phyloP scores from a whole-genome alignment of 169 alveolate species.

The Amoebophrya sp. region DNA sequence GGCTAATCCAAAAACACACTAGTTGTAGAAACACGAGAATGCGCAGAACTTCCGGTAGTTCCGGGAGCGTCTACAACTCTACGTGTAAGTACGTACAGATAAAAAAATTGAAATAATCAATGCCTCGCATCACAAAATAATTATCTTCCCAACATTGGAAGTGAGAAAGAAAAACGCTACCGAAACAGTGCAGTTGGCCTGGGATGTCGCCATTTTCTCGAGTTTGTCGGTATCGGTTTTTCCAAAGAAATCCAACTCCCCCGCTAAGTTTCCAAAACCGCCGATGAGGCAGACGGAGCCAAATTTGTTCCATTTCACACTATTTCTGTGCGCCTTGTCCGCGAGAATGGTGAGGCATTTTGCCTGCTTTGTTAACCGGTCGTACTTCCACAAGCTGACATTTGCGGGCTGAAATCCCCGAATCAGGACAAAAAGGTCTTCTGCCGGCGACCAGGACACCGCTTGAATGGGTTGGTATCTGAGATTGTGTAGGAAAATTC shows the following conservation, averaged over 20 bases:
- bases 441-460: background rate
- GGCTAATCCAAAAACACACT: too few species aligned
- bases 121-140: too few species aligned
- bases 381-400: background rate
- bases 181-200: background rate
- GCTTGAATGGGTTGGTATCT: background rate
- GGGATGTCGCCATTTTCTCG: background rate
- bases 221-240: background rate
- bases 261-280: background rate
- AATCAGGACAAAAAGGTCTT: background rate
- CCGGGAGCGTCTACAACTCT: too few species aligned
- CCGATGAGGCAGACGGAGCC: background rate
- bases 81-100: too few species aligned
- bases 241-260: background rate
- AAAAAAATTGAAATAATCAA: too few species aligned
- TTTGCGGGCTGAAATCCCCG: background rate
- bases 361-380: background rate
- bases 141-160: too few species aligned
- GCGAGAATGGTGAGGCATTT: background rate
- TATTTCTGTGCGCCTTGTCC: background rate
- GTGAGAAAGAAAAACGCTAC: too few species aligned
- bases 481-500: too few species aligned
- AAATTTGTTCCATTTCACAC: background rate
- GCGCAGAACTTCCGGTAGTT: too few species aligned
- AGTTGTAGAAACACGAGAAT: too few species aligned